Evolutionary conservation across 1,139 yeast species (phyloP).

Genomic region (Scheffersomyces lignicola): DNA sequence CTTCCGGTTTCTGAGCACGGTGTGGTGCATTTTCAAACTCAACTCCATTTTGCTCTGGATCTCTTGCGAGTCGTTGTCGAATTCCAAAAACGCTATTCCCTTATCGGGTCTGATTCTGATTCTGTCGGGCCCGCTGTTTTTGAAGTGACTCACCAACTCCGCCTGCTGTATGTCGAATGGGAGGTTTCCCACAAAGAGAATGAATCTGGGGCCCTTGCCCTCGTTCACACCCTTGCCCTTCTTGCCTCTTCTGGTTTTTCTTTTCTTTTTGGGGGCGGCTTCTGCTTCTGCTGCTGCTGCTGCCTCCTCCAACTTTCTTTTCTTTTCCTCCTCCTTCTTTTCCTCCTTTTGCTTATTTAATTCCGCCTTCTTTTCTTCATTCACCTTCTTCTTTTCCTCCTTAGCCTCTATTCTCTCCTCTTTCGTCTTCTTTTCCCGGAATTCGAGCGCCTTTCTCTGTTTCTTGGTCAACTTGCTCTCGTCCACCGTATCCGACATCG

Average conservation of each 20-base stretch:
- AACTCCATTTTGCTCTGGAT: constrained; percentile 79
- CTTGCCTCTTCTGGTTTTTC: constrained; percentile 78
- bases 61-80: constrained; percentile 59
- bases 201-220: constrained; percentile 66
- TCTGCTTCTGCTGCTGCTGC: constrained; percentile 18
- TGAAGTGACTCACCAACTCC: constrained; percentile 73
- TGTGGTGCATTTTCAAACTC: constrained; percentile 81
- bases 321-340: constrained; percentile 17
- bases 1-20: constrained; percentile 63
- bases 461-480: constrained; percentile 61
- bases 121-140: constrained; percentile 67
- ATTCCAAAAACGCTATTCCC: constrained; percentile 93
- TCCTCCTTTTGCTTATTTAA: constrained; percentile 14
- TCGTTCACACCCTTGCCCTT: constrained; percentile 57
- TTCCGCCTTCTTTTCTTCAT: constrained; percentile 20
- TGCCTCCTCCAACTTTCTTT: constrained; percentile 14
- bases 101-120: constrained; percentile 78
- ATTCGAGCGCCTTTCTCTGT: constrained; percentile 75
- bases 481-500: constrained; percentile 23
- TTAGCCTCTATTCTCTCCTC: constrained; percentile 18
- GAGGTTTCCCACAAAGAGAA: constrained; percentile 88
- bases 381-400: constrained; percentile 13
- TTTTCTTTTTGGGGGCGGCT: constrained; percentile 54
- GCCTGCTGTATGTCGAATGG: constrained; percentile 69
- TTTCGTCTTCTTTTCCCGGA: constrained; percentile 49